Evolutionary conservation across 495 filamentous ascomycete genomes (phyloP).

Genomic region (Astrocystis sublimbata): DNA sequence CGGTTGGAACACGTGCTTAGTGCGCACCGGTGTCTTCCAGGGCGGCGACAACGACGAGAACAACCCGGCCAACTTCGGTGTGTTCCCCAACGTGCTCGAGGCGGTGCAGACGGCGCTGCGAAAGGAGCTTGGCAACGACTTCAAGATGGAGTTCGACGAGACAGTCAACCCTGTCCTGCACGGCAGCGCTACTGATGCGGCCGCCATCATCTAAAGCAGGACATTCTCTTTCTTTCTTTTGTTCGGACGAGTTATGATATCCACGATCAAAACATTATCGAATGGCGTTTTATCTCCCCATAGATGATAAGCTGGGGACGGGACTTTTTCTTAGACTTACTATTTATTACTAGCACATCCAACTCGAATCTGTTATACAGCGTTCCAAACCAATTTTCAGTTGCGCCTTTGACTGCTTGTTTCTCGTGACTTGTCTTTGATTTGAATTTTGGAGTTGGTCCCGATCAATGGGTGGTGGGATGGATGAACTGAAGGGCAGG

Average conservation of each 20-base stretch:
- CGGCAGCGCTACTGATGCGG: constrained; percentile 44
- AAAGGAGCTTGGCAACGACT: constrained; percentile 70
- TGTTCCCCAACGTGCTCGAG: constrained; percentile 77
- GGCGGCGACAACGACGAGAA: constrained; percentile 82
- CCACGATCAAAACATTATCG: constrained; percentile 2
- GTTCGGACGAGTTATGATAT: constrained; percentile 21
- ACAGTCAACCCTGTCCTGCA: constrained; percentile 64
- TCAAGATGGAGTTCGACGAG: constrained; percentile 48
- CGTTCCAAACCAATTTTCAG: too few species aligned
- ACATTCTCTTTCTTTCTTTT: not conserved
- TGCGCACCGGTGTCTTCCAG: constrained; percentile 60
- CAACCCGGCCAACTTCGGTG: constrained; percentile 89
- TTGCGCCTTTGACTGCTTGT: too few species aligned
- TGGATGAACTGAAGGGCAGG: not conserved
- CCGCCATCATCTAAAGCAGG: constrained; percentile 28
- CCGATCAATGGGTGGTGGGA: too few species aligned
- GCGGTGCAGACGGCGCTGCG: constrained; percentile 96
- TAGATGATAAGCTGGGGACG: constrained; percentile 3
- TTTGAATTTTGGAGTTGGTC: too few species aligned
- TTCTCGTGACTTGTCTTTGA: not conserved
- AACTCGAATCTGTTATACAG: not conserved
- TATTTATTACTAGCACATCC: not conserved
- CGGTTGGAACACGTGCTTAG: constrained; percentile 82
- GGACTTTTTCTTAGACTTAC: not conserved
- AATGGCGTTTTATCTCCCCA: constrained; percentile 4